Evolutionary conservation across 139 green algal species (phyloP), one percentile per base, ranked within the genome.

Genomic region (Bryopsis sp.): DNA sequence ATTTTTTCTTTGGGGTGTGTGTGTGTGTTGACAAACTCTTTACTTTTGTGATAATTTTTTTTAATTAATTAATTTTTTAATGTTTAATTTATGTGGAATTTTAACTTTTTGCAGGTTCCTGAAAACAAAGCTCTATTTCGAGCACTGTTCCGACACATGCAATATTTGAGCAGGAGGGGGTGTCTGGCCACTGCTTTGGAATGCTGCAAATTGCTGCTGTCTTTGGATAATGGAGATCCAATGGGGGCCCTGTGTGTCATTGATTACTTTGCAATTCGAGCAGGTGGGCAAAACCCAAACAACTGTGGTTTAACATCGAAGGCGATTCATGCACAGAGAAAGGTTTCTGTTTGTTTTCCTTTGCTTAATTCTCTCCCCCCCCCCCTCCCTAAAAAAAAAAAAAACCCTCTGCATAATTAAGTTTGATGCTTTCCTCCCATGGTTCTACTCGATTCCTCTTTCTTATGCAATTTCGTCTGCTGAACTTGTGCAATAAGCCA

Each of bases 201-300:
- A 81, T 76, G 78, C 26, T 86, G 76, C 74, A 97, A 97, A 82
- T 80, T 97, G 79, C 76, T 96, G 69, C 79, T 97, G 70, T 73
- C 76, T 11, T 72, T 97, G 47, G 84, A 96, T 64, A 73, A 74
- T 1, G 76, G 84, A 19, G 92, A 97, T 68, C 92, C 92, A 0
- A 39, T 85, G 58, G 92, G 92, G 2, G 84, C 67, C 29, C 78
- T 92, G 2, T 79, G 78, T 37, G 79, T 81, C 72, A 81, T 97
- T 6, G 91, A 97, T 76, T 97, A 95, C 78, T 79, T 93, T 48
- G 88, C 89, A 1, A 75, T 97, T 48, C 70, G 89, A n/a, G 82
- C 81, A 70, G 75, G 72, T 64, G n/a, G 76, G 48, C 82, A 50
- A 31, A n/a, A n/a, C n/a, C n/a, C n/a, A 0, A 47, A 0, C 0